These are phyloP conservation scores for Fusarium caatingaense DNA, from an alignment of 2,329 filamentous ascomycete species.

Conservation along the genomic window DNA sequence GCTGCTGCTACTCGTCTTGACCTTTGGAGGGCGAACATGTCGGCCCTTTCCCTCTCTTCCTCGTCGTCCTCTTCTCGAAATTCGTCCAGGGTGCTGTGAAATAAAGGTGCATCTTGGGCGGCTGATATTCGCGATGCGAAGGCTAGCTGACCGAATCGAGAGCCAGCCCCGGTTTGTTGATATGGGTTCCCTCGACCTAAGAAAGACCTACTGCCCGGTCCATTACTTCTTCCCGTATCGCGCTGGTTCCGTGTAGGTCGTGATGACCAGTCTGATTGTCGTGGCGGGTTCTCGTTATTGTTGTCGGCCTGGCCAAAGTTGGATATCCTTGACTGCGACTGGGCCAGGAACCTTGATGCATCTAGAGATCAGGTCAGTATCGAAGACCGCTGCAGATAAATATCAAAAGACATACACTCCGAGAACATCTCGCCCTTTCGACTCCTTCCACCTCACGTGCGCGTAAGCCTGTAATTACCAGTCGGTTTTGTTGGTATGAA, in stretches of 20 bases:
- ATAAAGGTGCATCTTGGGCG: constrained; percentile 86
- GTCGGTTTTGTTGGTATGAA: constrained; percentile 17
- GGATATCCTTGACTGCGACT: constrained; percentile 92
- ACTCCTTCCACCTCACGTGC: constrained; percentile 51
- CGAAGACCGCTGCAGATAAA: neutral
- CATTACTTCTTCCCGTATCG: constrained; percentile 47
- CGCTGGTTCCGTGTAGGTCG: constrained; percentile 50
- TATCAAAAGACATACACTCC: constrained; percentile 75
- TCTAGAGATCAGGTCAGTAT: constrained; percentile 64
- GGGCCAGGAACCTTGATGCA: constrained; percentile 94
- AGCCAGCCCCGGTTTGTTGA: constrained; percentile 77
- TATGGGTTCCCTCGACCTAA: constrained; percentile 78
- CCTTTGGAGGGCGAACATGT: constrained; percentile 89
- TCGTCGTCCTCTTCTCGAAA: constrained; percentile 95
- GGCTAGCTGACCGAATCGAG: constrained; percentile 76
- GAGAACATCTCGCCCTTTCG: constrained; percentile 64
- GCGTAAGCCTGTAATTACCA: constrained; percentile 23
- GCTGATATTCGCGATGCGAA: constrained; percentile 82
- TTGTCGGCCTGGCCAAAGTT: constrained; percentile 72
- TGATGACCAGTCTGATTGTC: constrained; percentile 52
- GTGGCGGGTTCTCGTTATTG: constrained; percentile 49
- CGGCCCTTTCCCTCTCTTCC: constrained; percentile 88
- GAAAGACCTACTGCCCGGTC: constrained; percentile 55
- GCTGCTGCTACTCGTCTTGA: constrained; percentile 90
- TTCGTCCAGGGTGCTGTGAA: constrained; percentile 90